Conservation (phyloP, 2,329 filamentous ascomycete genomes). For the Neospermospora avenae region DNA sequence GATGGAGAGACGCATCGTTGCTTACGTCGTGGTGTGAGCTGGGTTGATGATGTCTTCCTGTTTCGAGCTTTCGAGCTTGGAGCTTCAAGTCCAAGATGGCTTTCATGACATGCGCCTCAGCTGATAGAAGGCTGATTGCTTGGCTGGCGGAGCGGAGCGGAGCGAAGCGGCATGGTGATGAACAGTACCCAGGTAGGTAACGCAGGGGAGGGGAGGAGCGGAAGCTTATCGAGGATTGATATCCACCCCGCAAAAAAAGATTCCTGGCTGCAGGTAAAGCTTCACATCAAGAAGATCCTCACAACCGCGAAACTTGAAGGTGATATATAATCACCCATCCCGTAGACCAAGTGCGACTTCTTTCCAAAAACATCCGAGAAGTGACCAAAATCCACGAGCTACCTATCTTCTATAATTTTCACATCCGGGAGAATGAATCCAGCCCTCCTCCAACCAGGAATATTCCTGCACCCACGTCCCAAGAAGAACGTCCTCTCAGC, state of each 20-base stretch:
- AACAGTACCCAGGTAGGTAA: background rate
- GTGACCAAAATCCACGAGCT: background rate
- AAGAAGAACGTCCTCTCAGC: slow-evolving; percentile 57
- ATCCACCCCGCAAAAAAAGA: slow-evolving; percentile 8
- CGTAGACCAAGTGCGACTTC: no score
- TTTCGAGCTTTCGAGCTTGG: slow-evolving; percentile 11
- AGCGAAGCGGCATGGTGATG: background rate
- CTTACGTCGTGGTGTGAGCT: slow-evolving; percentile 7
- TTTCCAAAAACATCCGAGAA: background rate
- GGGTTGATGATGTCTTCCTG: slow-evolving; percentile 9
- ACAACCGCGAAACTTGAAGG: no score
- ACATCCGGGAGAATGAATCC: no score
- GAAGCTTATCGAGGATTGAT: background rate
- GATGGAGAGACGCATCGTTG: slow-evolving; percentile 53
- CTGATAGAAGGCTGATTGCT: slow-evolving; percentile 1
- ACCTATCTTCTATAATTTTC: no score
- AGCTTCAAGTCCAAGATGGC: background rate
- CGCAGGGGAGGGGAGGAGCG: background rate
- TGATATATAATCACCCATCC: no score
- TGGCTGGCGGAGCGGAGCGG: background rate
- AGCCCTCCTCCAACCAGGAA: slow-evolving; percentile 28
- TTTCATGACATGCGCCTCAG: no score
- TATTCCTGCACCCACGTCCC: slow-evolving; percentile 56
- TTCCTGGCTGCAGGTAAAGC: background rate
- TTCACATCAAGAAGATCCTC: background rate